phyloP scores from a whole-genome alignment of 306 rosid genomes.

The Quillaja saponaria region DNA sequence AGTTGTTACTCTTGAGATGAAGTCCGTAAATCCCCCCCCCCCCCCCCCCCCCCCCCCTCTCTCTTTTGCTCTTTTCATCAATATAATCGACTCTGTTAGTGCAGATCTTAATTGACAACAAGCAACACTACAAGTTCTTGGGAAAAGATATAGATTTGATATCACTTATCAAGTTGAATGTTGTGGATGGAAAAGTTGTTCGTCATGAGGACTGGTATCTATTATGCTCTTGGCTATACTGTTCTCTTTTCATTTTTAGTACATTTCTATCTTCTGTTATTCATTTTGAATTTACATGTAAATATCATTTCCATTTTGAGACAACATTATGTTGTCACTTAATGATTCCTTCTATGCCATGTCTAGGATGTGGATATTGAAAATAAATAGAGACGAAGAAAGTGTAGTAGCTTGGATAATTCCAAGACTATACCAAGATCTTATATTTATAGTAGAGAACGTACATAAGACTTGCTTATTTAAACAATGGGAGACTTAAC shows the following conservation, averaged over 20 bases:
- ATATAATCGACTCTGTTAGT: slow-evolving; percentile 22
- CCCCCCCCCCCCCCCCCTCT: background rate
- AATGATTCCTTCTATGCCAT: background rate
- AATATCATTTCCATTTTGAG: background rate
- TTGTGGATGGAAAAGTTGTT: slow-evolving; percentile 67
- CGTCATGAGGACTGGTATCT: slow-evolving; percentile 88
- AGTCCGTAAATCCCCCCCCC: slow-evolving; percentile 1
- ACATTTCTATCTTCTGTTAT: background rate
- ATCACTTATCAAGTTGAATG: slow-evolving; percentile 70
- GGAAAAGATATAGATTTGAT: slow-evolving; percentile 70
- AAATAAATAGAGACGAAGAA: too few species aligned
- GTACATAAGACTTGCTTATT: too few species aligned
- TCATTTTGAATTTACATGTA: background rate
- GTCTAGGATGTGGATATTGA: too few species aligned
- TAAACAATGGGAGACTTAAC: too few species aligned
- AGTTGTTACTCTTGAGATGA: slow-evolving; percentile 9
- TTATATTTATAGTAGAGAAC: too few species aligned
- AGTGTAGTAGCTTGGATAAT: too few species aligned
- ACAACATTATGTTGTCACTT: background rate
- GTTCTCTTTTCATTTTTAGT: slow-evolving; percentile 1
- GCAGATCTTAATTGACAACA: slow-evolving; percentile 67
- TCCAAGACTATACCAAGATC: too few species aligned
- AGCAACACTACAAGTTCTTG: slow-evolving; percentile 66
- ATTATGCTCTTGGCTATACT: background rate
- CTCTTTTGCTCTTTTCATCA: slow-evolving; percentile 3